Conservation (phyloP, 2,329 filamentous ascomycete genomes). For the Aciculosporium take region DNA sequence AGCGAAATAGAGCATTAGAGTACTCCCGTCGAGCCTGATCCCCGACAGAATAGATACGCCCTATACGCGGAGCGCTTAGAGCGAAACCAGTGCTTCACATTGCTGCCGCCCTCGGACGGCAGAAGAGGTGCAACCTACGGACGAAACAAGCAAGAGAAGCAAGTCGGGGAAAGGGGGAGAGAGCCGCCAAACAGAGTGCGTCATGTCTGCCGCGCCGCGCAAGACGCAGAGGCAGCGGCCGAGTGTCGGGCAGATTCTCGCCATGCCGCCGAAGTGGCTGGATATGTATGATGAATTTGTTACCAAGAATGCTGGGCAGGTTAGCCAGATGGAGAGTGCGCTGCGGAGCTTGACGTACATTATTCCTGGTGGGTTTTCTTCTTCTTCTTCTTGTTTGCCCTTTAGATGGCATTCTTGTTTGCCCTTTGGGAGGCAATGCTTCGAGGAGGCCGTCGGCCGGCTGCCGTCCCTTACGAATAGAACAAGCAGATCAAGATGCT, state of each 20-base stretch:
- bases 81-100: too few species aligned
- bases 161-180: too few species aligned
- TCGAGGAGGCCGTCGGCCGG: too few species aligned
- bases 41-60: too few species aligned
- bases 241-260: conserved; percentile 2
- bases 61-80: too few species aligned
- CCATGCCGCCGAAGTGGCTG: conserved; percentile 46
- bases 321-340: conserved; percentile 89
- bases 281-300: conserved; percentile 78
- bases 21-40: too few species aligned
- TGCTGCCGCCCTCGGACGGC: too few species aligned
- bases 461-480: too few species aligned
- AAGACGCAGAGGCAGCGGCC: background rate
- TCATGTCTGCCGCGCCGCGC: background rate
- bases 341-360: conserved; percentile 90
- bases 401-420: background rate
- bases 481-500: background rate
- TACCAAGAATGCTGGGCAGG: conserved; percentile 82
- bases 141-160: too few species aligned
- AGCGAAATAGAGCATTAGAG: too few species aligned
- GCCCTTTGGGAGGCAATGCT: background rate
- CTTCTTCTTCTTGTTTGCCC: background rate
- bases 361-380: conserved; percentile 51
- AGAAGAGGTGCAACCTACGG: too few species aligned
- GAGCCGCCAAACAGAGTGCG: too few species aligned